Conservation (phyloP, 768 basidiomycete genomes). For the Filobasidium floriforme region DNA sequence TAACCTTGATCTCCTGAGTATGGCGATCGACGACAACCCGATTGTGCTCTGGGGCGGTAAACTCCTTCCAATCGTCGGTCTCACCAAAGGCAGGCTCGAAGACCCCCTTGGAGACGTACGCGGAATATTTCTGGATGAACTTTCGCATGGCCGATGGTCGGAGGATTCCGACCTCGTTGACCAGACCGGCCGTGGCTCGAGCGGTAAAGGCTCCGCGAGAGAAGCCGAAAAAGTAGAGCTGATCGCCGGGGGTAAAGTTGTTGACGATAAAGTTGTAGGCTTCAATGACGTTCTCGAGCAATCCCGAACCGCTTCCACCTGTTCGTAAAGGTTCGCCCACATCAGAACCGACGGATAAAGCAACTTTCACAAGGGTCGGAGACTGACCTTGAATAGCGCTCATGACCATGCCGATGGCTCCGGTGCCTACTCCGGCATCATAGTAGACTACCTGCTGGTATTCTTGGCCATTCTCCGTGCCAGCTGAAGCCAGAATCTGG, state of each 20-base stretch:
- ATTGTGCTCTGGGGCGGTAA: neutral
- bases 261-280: constrained; percentile 14
- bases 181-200: constrained; percentile 66
- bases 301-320: constrained; percentile 8
- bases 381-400: constrained; percentile 9
- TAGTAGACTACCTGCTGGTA: constrained; percentile 17
- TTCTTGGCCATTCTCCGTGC: constrained; percentile 5
- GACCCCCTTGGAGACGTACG: constrained; percentile 1
- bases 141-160: constrained; percentile 3
- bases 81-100: constrained; percentile 1
- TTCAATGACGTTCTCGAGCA: constrained; percentile 17
- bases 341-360: no score
- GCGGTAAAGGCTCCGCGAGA: constrained; percentile 65
- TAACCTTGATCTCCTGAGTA: constrained; percentile 10
- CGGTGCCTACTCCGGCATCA: constrained; percentile 13
- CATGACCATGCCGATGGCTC: neutral
- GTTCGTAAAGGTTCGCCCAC: no score
- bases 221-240: constrained; percentile 76
- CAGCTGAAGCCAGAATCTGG: constrained; percentile 9
- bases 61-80: constrained; percentile 8
- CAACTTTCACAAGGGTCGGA: no score
- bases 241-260: constrained; percentile 51
- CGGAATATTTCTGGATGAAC: constrained; percentile 7
- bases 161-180: constrained; percentile 51
- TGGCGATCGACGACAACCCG: constrained; percentile 1